Evolutionary conservation across 2,329 filamentous ascomycete species (phyloP), one percentile per base, ranked within the genome.

Genomic region (Penicillium sp.): DNA sequence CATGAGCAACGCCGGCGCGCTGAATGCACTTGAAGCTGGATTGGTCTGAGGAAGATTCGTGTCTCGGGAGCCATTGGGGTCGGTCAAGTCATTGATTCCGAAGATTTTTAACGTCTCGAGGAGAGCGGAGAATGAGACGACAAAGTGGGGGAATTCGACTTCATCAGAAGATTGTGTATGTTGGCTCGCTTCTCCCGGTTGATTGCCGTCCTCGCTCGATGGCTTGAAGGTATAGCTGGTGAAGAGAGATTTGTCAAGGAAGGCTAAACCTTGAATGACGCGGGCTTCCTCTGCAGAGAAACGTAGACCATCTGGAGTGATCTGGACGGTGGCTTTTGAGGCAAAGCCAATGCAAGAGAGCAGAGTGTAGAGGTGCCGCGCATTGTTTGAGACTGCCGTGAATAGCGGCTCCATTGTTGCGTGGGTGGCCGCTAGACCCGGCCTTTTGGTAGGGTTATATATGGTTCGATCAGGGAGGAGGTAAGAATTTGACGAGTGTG

Each of bases 101-200:
- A 99, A 96, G 52, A 99, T 98, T 71, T 97, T 94, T 7, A 99
- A 83, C 0, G 94, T 96, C 78, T 98, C 95, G 55, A 99, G 86
- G 3, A 99, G 84, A 17, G 94, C 91, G 4, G 89, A 84, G 8
- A 99, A 85, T 1, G 92, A 95, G 64, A 98, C 89, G 72, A 96
- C 89, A 73, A 99, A 99, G 54, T 84, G 86, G 7, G 91, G 88
- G 34, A 86, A 82, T 4, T 73, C 62, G 4, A 69, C 61, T 22
- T 71, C 62, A 10, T 76, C 70, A 8, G 73, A 62, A 6, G 77
- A 68, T 25, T 82, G 75, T 43, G 76, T 73, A 22, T 79, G 75
- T 20, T 77, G 71, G 20, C 59, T 49, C n/a, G 66, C 52, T 38
- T 66, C 55, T 48, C 66, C 55, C 37, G 35, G 11, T 12, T 20